Evolutionary conservation across 2,329 filamentous ascomycete genomes (phyloP).

Genomic region (Scedosporium minutisporum): DNA sequence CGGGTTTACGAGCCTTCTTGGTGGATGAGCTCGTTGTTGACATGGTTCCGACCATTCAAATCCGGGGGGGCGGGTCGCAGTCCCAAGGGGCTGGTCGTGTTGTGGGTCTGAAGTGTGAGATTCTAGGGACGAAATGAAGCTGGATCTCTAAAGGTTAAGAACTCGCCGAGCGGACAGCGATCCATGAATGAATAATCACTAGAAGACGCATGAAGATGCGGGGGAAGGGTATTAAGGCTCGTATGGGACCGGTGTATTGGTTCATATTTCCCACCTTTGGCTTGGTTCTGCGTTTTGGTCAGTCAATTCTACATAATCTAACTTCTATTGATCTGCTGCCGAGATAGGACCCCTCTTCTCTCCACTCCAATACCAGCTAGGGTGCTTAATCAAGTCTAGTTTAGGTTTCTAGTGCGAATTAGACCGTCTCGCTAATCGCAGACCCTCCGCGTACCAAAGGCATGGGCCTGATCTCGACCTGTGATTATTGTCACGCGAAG

Average conservation of each 20-base stretch:
- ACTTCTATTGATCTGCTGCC: neutral
- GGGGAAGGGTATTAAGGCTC: neutral
- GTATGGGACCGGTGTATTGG: neutral
- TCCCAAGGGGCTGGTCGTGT: neutral
- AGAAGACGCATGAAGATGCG: neutral
- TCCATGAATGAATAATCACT: neutral
- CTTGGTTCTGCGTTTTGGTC: neutral
- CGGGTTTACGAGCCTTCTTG: neutral
- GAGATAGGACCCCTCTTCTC: neutral
- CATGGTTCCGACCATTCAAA: neutral
- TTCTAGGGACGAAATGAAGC: neutral
- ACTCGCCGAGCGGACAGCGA: neutral
- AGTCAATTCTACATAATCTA: neutral
- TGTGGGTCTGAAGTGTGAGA: neutral
- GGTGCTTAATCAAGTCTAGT: neutral
- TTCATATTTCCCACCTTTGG: no score
- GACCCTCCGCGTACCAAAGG: no score
- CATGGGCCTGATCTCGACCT: no score
- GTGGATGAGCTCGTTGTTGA: neutral
- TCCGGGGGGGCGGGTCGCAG: neutral
- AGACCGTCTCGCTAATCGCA: no score
- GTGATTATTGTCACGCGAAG: no score
- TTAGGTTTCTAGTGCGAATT: neutral
- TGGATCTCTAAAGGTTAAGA: neutral
- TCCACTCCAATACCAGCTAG: neutral